phyloP scores from a whole-genome alignment of 78 protist genomes.

The Dictyostelium capitatum region DNA sequence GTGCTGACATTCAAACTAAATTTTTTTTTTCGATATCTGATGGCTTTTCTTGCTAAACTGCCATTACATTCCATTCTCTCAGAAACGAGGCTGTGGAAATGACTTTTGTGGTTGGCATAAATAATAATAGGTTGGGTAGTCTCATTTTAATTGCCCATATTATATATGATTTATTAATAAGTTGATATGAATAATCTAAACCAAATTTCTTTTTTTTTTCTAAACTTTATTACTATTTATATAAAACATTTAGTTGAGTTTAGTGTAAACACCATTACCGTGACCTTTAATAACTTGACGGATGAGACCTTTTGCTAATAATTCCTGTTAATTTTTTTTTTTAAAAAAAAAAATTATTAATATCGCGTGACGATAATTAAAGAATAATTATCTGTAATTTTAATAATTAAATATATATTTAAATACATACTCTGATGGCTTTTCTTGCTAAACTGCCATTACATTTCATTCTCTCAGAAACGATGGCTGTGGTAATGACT shows the following conservation, averaged over 20 bases:
- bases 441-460: conserved; percentile 94
- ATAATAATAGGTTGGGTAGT: no score
- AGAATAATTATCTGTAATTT: no score
- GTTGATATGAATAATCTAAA: no score
- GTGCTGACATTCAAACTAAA: no score
- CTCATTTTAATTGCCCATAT: no score
- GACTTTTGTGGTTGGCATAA: conserved; percentile 90
- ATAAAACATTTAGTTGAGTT: background rate
- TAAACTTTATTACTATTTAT: no score
- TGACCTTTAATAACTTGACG: conserved; percentile 77
- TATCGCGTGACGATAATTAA: no score
- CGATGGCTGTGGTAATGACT: conserved; percentile 94
- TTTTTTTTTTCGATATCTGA: no score
- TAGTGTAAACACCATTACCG: conserved; percentile 91
- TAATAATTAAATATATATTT: no score
- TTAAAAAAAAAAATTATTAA: background rate
- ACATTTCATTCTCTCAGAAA: conserved; percentile 93
- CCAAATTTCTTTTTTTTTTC: no score
- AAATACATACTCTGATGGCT: conserved; percentile 83
- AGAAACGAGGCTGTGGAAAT: conserved; percentile 94
- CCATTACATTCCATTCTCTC: conserved; percentile 94
- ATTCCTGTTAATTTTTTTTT: conserved; percentile 14
- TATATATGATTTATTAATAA: no score
- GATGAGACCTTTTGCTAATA: conserved; percentile 90
- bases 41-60: conserved; percentile 92